These are phyloP conservation scores for Podaxis sp. DNA, from an alignment of 768 basidiomycete genomes.

Conservation along the genomic window DNA sequence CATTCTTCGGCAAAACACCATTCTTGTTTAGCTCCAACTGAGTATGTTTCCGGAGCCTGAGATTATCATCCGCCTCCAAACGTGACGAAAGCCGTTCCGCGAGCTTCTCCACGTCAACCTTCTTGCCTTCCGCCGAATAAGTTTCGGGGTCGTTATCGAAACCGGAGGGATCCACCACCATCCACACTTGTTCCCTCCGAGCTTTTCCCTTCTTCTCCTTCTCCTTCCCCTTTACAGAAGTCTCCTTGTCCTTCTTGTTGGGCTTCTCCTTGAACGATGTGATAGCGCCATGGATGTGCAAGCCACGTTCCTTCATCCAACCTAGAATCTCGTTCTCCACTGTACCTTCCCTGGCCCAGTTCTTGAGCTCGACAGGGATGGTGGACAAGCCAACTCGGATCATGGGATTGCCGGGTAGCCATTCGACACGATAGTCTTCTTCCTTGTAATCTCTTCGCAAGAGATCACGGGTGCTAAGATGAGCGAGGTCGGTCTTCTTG, in stretches of 20 bases:
- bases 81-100: conserved; percentile 53
- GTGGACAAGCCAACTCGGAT: conserved; percentile 78
- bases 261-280: conserved; percentile 56
- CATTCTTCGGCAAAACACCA: conserved; percentile 25
- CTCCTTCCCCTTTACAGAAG: conserved; percentile 21
- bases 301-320: conserved; percentile 66
- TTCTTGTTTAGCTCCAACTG: conserved; percentile 32
- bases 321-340: conserved; percentile 36
- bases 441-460: conserved; percentile 96
- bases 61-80: conserved; percentile 51
- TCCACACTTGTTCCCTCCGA: conserved; percentile 28
- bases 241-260: conserved; percentile 33
- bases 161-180: conserved; percentile 42
- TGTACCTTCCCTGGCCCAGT: conserved; percentile 47
- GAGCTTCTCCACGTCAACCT: conserved; percentile 37
- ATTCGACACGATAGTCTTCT: conserved; percentile 53
- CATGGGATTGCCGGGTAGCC: conserved; percentile 30
- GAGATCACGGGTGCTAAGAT: conserved; percentile 71
- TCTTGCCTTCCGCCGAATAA: conserved; percentile 9
- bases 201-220: conserved; percentile 33
- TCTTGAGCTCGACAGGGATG: conserved; percentile 67
- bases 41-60: conserved; percentile 52
- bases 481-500: conserved; percentile 68
- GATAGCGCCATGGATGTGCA: conserved; percentile 76
- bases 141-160: conserved; percentile 4